Evolutionary conservation across 441 rosid genomes (phyloP), one percentile per base, ranked within the genome.

Genomic region (Viola pubescens): DNA sequence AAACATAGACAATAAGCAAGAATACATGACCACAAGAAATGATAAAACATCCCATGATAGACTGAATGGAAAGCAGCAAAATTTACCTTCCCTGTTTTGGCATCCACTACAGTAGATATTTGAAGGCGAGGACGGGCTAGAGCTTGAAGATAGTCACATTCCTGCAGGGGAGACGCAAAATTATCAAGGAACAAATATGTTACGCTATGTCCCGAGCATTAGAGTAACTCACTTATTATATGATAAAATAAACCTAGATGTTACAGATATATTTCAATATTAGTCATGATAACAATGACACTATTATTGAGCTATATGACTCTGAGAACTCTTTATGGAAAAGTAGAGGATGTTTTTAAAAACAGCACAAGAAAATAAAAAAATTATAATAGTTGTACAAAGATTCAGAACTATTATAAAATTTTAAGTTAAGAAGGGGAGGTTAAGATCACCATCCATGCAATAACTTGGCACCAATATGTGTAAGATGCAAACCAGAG

Each of bases 71-170:
- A 59, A 47, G 45, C 26, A 43, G 58, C 11, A 50, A 46, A 40
- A 64, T 52, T 56, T 78, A 87, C 97, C 94, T 92, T 86, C 71
- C 98, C 97, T 0, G 98, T 92, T 77, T 63, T 86, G 12, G 74
- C 41, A 80, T 92, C 98, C 60, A 92, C 97, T 61, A 92, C 98
- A 8, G 92, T 87, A 56, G 98, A 92, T 59, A 55, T 56, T 14
- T 68, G 81, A 73, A 92, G 98, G 61, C 88, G 90, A 40, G 98
- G 97, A 57, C 43, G 72, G 55, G 97, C 97, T 10, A 86, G 53
- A 52, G 85, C 92, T 70, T 76, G 81, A 58, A 92, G 92, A 76
- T 87, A 89, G 71, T 89, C 98, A 75, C 98, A 92, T 76, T 92
- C 98, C 97, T 92, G 82, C 71, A 77, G 47, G 53, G 52, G 45